Evolutionary conservation across 352 stramenopile genomes (phyloP).

Genomic region (Aphanomyces invadans): DNA sequence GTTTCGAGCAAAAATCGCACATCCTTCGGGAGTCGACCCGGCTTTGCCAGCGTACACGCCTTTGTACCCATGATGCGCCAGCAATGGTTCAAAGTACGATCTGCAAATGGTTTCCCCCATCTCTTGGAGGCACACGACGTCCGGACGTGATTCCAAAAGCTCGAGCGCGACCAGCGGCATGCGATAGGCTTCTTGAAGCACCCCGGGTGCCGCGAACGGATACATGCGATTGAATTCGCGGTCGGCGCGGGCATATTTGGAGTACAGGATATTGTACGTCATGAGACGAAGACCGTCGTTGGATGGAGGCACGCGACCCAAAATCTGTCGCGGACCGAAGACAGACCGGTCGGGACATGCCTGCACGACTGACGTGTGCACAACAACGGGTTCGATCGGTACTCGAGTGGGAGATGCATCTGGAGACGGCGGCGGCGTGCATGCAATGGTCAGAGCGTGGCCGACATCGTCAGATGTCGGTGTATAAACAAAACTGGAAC

Average conservation of each 20-base stretch:
- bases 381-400: not conserved
- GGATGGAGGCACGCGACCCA: constrained; percentile 23
- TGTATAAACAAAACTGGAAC: constrained; percentile 32
- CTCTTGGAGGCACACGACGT: constrained; percentile 69
- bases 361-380: constrained; percentile 35
- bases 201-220: constrained; percentile 37
- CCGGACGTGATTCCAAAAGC: constrained; percentile 49
- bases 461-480: constrained; percentile 38
- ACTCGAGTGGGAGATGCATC: constrained; percentile 35
- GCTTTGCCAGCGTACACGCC: constrained; percentile 58
- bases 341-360: constrained; percentile 43
- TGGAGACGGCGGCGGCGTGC: constrained; percentile 33
- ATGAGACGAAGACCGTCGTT: constrained; percentile 54
- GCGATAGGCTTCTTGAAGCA: constrained; percentile 56
- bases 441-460: constrained; percentile 47
- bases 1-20: constrained; percentile 43
- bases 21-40: constrained; percentile 60
- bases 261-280: constrained; percentile 76
- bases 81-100: constrained; percentile 50
- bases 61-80: constrained; percentile 41
- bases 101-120: constrained; percentile 52
- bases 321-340: constrained; percentile 35
- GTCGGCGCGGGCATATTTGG: constrained; percentile 55
- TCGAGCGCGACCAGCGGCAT: constrained; percentile 71
- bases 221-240: constrained; percentile 54